Evolutionary conservation across 805 yeast species (phyloP).

Genomic region (baker's yeast (Saccharomyces cerevisiae)): DNA sequence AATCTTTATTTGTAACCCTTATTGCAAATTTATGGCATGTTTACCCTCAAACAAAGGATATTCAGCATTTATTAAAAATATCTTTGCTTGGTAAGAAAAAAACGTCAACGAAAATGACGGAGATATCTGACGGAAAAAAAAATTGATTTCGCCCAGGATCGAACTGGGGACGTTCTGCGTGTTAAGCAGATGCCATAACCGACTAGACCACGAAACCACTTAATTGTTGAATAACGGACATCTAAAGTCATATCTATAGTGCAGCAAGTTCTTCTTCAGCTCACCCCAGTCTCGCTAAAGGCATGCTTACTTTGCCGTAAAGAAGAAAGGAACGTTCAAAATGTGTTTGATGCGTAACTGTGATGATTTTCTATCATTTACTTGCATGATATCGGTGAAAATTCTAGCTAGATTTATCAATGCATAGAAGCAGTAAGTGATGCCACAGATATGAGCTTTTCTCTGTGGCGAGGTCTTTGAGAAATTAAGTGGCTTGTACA

Average conservation of each 20-base stretch:
- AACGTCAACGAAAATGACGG: not conserved
- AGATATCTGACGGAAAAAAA: not conserved
- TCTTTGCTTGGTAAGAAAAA: not conserved
- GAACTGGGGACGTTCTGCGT: slow-evolving; percentile 99
- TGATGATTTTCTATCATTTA: no score
- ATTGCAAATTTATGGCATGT: no score
- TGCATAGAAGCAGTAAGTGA: not conserved
- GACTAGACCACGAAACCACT: slow-evolving; percentile 96
- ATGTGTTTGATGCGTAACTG: no score
- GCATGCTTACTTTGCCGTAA: no score
- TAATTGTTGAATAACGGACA: not conserved
- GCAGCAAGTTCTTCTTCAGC: no score
- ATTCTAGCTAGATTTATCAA: not conserved
- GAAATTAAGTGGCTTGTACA: not conserved
- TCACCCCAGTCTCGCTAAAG: no score
- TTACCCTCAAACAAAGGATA: no score
- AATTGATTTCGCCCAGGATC: slow-evolving; percentile 99
- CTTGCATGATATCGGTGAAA: no score
- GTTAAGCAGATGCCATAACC: slow-evolving; percentile 99
- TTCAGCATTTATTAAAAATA: not conserved
- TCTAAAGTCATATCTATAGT: no score
- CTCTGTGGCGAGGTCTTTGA: not conserved
- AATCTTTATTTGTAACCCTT: not conserved
- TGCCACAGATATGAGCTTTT: not conserved
- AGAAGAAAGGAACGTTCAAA: no score